phyloP scores from a whole-genome alignment of 2,329 filamentous ascomycete species.

The Cladorrhinum sp. region DNA sequence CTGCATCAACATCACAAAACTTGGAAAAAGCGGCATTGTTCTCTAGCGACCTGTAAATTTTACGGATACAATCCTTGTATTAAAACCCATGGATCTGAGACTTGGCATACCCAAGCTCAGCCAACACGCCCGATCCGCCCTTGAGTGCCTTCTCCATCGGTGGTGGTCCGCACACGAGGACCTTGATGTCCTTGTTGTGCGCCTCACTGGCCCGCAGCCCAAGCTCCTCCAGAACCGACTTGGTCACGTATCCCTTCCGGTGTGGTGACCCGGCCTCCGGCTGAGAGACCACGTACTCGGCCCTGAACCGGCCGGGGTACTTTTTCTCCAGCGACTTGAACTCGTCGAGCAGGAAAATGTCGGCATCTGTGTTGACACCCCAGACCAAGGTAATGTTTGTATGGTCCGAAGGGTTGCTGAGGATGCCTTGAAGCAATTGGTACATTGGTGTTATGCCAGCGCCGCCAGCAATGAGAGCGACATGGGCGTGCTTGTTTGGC shows the following conservation, averaged over 20 bases:
- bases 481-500: slow-evolving; percentile 45
- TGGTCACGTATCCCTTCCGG: slow-evolving; percentile 56
- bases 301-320: slow-evolving; percentile 54
- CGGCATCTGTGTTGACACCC: slow-evolving; percentile 62
- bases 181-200: slow-evolving; percentile 46
- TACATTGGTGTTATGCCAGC: slow-evolving; percentile 71
- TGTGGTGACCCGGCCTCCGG: slow-evolving; percentile 41
- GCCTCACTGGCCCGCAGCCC: slow-evolving; percentile 32
- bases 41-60: too few relatives aligned
- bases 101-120: slow-evolving; percentile 55
- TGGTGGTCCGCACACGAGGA: slow-evolving; percentile 68
- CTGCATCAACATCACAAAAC: too few relatives aligned
- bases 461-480: slow-evolving; percentile 68
- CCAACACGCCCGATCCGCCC: slow-evolving; percentile 51
- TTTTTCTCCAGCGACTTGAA: slow-evolving; percentile 48
- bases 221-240: slow-evolving; percentile 52
- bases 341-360: slow-evolving; percentile 57
- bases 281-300: slow-evolving; percentile 56
- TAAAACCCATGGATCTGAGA: slow-evolving; percentile 57
- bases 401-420: slow-evolving; percentile 58
- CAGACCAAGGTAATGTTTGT: slow-evolving; percentile 64
- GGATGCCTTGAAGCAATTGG: slow-evolving; percentile 60
- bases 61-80: not conserved
- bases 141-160: slow-evolving; percentile 60
- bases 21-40: too few relatives aligned